Evolutionary conservation across 2,329 filamentous ascomycete species (phyloP).

Genomic region (Trichoderma sp.): DNA sequence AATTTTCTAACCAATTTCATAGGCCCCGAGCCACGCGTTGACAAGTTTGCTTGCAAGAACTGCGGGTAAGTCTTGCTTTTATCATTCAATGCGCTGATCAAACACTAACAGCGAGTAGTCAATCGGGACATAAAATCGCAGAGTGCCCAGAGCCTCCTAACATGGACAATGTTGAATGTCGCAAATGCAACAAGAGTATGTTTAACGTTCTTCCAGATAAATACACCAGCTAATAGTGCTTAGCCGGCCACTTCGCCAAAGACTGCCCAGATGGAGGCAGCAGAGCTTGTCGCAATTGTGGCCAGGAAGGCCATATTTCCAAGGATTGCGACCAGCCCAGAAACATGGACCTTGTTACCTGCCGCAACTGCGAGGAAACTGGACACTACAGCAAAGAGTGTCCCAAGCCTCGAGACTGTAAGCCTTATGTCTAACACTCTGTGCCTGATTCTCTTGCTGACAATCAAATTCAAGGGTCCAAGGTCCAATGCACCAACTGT

Average conservation of each 20-base stretch:
- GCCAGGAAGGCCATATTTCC: constrained; percentile 61
- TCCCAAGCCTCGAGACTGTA: constrained; percentile 55
- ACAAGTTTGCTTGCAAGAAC: constrained; percentile 70
- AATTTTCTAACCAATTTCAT: constrained; percentile 23
- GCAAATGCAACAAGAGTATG: constrained; percentile 65
- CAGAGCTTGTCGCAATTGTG: constrained; percentile 64
- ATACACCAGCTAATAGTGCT: constrained; percentile 25
- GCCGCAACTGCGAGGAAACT: constrained; percentile 62
- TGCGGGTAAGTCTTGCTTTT: constrained; percentile 53
- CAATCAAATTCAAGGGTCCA: constrained; percentile 43
- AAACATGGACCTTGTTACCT: constrained; percentile 54
- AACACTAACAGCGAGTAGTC: constrained; percentile 36
- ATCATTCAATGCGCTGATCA: background rate
- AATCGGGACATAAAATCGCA: constrained; percentile 54
- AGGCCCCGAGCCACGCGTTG: constrained; percentile 64
- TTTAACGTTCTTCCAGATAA: constrained; percentile 11
- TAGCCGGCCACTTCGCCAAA: constrained; percentile 64
- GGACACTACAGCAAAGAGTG: constrained; percentile 68
- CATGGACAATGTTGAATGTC: constrained; percentile 65
- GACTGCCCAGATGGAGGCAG: constrained; percentile 67
- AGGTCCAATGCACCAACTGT: constrained; percentile 47
- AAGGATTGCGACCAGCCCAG: constrained; percentile 55
- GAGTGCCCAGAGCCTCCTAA: constrained; percentile 65
- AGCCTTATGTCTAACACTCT: constrained; percentile 28
- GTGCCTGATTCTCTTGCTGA: background rate